A percentile compares a stretch with the other conserved stretches of the same genome.
phyloP scores from a whole-genome alignment of 345 rosid genomes.

The Citrus australasica region DNA sequence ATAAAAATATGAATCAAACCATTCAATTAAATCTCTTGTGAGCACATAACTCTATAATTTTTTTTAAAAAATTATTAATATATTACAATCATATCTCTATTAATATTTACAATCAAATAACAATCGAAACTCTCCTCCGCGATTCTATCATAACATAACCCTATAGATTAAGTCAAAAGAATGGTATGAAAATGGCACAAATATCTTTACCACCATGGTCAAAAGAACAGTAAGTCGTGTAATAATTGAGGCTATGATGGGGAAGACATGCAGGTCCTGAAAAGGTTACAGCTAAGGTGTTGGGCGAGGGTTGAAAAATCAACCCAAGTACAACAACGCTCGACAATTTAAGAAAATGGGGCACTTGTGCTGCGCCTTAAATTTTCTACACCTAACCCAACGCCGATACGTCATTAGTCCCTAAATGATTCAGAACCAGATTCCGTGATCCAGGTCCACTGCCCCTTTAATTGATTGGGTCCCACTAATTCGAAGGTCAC shows the following conservation, averaged over 20 bases:
- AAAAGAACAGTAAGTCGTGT: not conserved
- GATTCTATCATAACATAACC: too few species aligned
- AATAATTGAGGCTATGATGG: not conserved
- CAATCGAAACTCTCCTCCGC: fast-evolving
- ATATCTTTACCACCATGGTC: not conserved
- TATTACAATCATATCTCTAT: fast-evolving
- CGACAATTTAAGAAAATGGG: not conserved
- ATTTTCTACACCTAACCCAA: constrained; percentile 5
- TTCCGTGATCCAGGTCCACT: constrained; percentile 19
- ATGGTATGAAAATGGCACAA: not conserved
- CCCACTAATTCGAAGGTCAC: not conserved
- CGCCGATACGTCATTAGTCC: not conserved
- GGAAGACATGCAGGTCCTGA: constrained; percentile 5
- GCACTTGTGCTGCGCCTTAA: not conserved
- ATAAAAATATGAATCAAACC: too few species aligned
- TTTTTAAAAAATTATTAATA: too few species aligned
- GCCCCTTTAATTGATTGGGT: not conserved
- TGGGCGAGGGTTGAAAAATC: not conserved
- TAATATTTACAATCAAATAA: too few species aligned
- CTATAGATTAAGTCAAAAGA: not conserved
- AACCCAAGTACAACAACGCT: constrained; percentile 10
- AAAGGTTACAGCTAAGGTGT: not conserved
- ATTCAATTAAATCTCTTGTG: too few species aligned
- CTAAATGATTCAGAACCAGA: constrained; percentile 17
- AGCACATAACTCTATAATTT: too few species aligned